phyloP scores from a whole-genome alignment of 2,329 filamentous ascomycete species.

The Pseudonectria foliicola region DNA sequence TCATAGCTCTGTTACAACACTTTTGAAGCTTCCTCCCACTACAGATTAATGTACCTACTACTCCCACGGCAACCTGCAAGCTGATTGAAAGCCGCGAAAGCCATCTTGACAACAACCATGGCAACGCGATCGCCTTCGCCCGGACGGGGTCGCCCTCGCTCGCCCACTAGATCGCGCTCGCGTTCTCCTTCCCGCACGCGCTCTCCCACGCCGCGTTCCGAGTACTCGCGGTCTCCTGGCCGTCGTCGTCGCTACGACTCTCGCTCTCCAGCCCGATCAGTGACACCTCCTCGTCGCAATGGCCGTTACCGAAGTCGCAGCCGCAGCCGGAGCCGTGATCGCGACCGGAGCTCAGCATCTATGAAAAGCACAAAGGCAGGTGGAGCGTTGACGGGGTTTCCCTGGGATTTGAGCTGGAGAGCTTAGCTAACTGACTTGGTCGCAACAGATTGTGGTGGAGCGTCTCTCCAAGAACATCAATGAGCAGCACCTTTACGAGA shows the following conservation, averaged over 20 bases:
- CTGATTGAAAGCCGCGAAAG: too few relatives aligned
- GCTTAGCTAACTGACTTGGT: slow-evolving; percentile 8
- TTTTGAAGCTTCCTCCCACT: not conserved
- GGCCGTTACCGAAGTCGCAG: slow-evolving; percentile 24
- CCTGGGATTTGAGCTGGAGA: not conserved
- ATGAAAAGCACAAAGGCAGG: slow-evolving; percentile 47
- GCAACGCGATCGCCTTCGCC: slow-evolving; percentile 26
- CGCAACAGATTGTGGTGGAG: slow-evolving; percentile 81
- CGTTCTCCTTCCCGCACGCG: slow-evolving; percentile 29
- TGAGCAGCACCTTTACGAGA: slow-evolving; percentile 79
- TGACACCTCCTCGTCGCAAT: slow-evolving; percentile 27
- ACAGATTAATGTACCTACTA: too few relatives aligned
- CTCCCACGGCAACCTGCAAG: slow-evolving; percentile 3
- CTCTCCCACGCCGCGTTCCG: slow-evolving; percentile 28
- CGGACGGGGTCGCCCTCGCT: slow-evolving; percentile 26
- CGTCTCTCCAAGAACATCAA: slow-evolving; percentile 94
- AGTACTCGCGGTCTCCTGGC: slow-evolving; percentile 26
- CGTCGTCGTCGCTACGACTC: slow-evolving; percentile 28
- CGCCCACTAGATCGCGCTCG: slow-evolving; percentile 22
- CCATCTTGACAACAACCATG: slow-evolving; percentile 16
- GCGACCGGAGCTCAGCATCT: slow-evolving; percentile 26
- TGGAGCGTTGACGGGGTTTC: not conserved
- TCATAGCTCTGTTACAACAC: slow-evolving; percentile 1
- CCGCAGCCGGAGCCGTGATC: slow-evolving; percentile 16
- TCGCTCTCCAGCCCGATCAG: slow-evolving; percentile 27